These are phyloP conservation scores for Drechslerella coelobrocha DNA, from an alignment of 2,329 filamentous ascomycete genomes.

Conservation along the genomic window DNA sequence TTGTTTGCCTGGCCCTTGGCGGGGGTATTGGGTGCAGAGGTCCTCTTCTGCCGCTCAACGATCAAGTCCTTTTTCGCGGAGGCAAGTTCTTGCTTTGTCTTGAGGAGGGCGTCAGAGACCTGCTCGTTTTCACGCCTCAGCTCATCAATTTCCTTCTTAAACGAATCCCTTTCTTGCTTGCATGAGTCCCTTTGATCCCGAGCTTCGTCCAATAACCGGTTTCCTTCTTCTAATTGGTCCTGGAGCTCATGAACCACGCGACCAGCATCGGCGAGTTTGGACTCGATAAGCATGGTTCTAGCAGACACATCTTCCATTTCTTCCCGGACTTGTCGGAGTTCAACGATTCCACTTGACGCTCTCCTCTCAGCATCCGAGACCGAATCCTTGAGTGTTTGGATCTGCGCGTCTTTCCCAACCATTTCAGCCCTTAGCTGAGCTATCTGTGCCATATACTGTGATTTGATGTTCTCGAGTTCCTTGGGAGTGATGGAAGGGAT, in stretches of 20 bases:
- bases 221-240: constrained; percentile 35
- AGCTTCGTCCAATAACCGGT: constrained; percentile 26
- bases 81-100: constrained; percentile 45
- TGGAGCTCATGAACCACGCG: constrained; percentile 64
- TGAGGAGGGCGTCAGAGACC: constrained; percentile 35
- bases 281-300: constrained; percentile 72
- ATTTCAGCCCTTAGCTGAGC: constrained; percentile 91
- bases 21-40: constrained; percentile 50
- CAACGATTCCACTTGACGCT: constrained; percentile 68
- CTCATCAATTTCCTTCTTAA: constrained; percentile 51
- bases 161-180: constrained; percentile 50
- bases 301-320: constrained; percentile 63
- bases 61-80: constrained; percentile 46
- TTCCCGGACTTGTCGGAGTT: constrained; percentile 65
- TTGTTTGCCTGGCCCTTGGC: constrained; percentile 55
- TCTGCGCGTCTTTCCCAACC: constrained; percentile 91
- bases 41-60: constrained; percentile 35
- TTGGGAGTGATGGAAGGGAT: constrained; percentile 89
- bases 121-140: constrained; percentile 47
- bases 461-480: constrained; percentile 91
- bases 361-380: constrained; percentile 85
- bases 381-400: constrained; percentile 82
- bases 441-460: constrained; percentile 87
- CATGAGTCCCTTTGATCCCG: constrained; percentile 29
- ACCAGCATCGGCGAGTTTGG: constrained; percentile 71